Percentiles rank a stretch among this genome's conserved stretches.
Conservation (phyloP, 164 flowering plant species). For the Magnolia kwangsiensis region DNA sequence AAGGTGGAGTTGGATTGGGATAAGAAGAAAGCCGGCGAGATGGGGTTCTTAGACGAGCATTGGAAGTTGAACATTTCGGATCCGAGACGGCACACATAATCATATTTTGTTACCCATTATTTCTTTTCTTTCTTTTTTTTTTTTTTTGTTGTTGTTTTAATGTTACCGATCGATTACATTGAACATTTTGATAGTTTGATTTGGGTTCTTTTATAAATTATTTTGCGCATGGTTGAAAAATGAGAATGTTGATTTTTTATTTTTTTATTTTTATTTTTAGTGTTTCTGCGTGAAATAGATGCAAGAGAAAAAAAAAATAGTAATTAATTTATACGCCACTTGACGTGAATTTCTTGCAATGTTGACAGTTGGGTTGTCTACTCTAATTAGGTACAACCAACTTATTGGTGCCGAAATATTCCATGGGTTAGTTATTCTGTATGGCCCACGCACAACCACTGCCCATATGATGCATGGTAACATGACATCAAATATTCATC, state of each 20-base stretch:
- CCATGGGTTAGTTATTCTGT: background rate
- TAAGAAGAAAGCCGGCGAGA: slow-evolving; percentile 42
- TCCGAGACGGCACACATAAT: slow-evolving; percentile 50
- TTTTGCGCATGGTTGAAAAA: background rate
- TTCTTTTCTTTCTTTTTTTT: background rate
- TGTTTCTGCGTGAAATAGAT: background rate
- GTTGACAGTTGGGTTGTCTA: background rate
- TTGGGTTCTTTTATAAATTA: slow-evolving; percentile 3
- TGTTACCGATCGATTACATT: background rate
- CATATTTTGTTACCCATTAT: background rate
- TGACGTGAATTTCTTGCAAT: background rate
- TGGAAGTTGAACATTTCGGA: slow-evolving; percentile 78
- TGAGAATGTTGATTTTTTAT: background rate
- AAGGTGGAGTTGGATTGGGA: slow-evolving; percentile 65
- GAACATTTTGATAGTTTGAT: background rate
- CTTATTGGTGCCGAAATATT: background rate
- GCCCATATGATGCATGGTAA: background rate
- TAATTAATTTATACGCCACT: background rate
- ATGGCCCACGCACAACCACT: background rate
- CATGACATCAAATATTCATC: background rate
- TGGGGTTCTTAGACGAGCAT: slow-evolving; percentile 43
- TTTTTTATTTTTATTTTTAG: background rate
- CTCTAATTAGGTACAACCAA: background rate
- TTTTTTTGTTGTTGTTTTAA: background rate
- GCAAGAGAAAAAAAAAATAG: background rate